These are phyloP conservation scores for Irpex sp. DNA, from an alignment of 1,284 basidiomycete species.

Conservation along the genomic window DNA sequence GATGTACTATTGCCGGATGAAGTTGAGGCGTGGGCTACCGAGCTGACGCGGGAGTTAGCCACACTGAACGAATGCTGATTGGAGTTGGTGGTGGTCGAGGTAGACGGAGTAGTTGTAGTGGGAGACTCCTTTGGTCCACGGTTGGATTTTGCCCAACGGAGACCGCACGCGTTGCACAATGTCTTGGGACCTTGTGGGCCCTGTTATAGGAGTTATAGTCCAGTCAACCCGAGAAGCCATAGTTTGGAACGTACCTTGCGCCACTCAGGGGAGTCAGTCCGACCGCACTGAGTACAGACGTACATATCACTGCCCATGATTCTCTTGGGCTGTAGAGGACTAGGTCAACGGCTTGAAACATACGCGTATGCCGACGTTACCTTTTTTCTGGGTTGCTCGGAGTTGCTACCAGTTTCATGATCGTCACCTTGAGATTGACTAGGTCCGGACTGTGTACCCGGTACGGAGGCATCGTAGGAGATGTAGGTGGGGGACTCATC, in stretches of 20 bases:
- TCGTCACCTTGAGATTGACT: constrained; percentile 17
- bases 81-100: neutral
- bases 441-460: neutral
- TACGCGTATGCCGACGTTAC: constrained; percentile 27
- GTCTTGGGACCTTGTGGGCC: constrained; percentile 89
- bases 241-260: constrained; percentile 65
- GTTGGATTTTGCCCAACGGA: constrained; percentile 83
- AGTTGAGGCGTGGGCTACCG: neutral
- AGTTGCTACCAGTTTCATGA: constrained; percentile 10
- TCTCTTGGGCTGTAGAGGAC: constrained; percentile 54
- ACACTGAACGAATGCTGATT: neutral
- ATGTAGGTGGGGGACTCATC: neutral
- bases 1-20: neutral
- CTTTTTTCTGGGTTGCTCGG: constrained; percentile 44
- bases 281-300: constrained; percentile 83
- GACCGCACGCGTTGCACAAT: constrained; percentile 88
- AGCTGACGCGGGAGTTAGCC: neutral
- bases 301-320: constrained; percentile 66
- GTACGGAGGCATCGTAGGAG: neutral
- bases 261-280: constrained; percentile 88
- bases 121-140: constrained; percentile 1
- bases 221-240: constrained; percentile 11
- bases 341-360: no score
- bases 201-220: constrained; percentile 43
- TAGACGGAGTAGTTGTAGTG: neutral